Conservation (phyloP, 805 yeast species). For the Metschnikowia gelsemii region DNA sequence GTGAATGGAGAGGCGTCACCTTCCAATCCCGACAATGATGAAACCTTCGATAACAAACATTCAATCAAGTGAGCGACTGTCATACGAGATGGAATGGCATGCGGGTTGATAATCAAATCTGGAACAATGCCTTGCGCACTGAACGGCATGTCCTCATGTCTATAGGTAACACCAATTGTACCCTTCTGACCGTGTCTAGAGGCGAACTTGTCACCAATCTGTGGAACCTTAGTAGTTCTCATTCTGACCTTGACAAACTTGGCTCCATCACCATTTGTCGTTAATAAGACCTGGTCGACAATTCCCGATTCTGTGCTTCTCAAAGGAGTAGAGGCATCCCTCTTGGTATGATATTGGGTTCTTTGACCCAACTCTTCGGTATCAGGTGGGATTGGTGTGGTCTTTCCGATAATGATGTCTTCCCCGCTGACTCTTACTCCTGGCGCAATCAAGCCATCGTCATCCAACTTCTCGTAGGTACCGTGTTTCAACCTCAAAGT, state of each 20-base stretch:
- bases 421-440: slow-evolving; percentile 99
- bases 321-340: slow-evolving; percentile 97
- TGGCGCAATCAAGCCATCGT: slow-evolving; percentile 96
- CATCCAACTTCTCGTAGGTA: slow-evolving; percentile 96
- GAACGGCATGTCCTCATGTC: slow-evolving; percentile 99
- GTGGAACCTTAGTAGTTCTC: slow-evolving; percentile 98
- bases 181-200: slow-evolving; percentile 99
- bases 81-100: slow-evolving; percentile 99
- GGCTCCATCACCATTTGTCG: slow-evolving; percentile 97
- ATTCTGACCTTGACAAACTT: slow-evolving; percentile 97
- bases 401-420: slow-evolving; percentile 97
- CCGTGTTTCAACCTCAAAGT: slow-evolving; percentile 96
- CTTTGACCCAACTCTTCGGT: slow-evolving; percentile 98
- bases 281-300: slow-evolving; percentile 93
- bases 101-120: slow-evolving; percentile 96
- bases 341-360: slow-evolving; percentile 95
- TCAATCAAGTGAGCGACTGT: slow-evolving; percentile 99
- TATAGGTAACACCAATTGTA: slow-evolving; percentile 97
- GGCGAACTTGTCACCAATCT: slow-evolving; percentile 98
- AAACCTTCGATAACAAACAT: slow-evolving; percentile 93
- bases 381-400: slow-evolving; percentile 99
- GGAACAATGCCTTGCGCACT: slow-evolving; percentile 95
- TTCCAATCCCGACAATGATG: slow-evolving; percentile 91
- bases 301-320: slow-evolving; percentile 97
- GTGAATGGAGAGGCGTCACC: slow-evolving; percentile 99